These are phyloP conservation scores for Holtermanniella nyarrowii DNA, from an alignment of 768 basidiomycete genomes.

Conservation along the genomic window DNA sequence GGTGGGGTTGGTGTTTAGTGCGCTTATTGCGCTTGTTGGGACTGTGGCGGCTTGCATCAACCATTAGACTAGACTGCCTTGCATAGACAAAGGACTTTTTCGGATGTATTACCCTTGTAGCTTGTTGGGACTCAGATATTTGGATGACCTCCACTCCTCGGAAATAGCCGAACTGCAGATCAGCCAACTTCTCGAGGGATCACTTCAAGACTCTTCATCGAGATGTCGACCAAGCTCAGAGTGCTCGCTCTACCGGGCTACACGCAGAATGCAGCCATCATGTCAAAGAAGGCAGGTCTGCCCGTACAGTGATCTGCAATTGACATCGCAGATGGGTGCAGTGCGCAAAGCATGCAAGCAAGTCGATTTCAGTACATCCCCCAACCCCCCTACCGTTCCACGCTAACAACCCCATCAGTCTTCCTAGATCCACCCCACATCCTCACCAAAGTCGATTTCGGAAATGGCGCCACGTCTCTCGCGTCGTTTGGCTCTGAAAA, in stretches of 20 bases:
- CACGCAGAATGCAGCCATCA: slow-evolving; percentile 37
- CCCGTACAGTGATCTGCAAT: background rate
- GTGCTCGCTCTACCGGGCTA: slow-evolving; percentile 37
- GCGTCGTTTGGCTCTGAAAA: slow-evolving; percentile 33
- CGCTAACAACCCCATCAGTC: slow-evolving; percentile 9
- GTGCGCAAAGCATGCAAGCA: slow-evolving; percentile 38
- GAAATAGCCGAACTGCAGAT: too few relatives aligned
- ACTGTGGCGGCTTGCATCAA: slow-evolving; percentile 9
- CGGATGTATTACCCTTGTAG: too few relatives aligned
- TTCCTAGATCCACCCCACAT: slow-evolving; percentile 38
- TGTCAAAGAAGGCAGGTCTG: slow-evolving; percentile 25
- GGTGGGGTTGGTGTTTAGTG: slow-evolving; percentile 4
- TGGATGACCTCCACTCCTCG: too few relatives aligned
- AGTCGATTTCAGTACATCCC: slow-evolving; percentile 30
- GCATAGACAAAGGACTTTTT: too few relatives aligned
- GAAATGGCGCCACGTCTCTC: slow-evolving; percentile 25
- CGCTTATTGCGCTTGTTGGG: slow-evolving; percentile 9
- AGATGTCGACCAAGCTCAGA: slow-evolving; percentile 3
- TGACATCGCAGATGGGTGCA: slow-evolving; percentile 23
- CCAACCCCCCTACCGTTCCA: background rate
- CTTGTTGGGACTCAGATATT: too few relatives aligned
- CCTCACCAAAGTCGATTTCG: slow-evolving; percentile 37
- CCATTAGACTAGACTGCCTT: background rate
- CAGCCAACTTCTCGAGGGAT: too few relatives aligned
- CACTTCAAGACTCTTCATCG: too few relatives aligned